phyloP scores from a whole-genome alignment of 352 stramenopile species.

The Phytophthora cactorum region DNA sequence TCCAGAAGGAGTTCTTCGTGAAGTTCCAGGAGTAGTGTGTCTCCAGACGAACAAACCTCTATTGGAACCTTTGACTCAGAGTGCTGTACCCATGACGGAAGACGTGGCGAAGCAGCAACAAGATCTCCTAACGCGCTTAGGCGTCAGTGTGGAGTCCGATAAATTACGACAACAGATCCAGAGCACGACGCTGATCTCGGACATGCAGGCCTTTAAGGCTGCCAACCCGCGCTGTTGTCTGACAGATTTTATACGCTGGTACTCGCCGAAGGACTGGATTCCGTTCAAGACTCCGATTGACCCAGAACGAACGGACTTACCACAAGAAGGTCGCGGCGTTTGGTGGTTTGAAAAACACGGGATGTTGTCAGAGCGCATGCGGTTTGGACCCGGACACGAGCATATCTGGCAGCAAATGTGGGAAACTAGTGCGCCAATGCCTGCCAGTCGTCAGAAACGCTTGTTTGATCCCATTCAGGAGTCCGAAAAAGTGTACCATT shows the following conservation, averaged over 20 bases:
- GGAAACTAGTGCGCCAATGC: slow-evolving; percentile 53
- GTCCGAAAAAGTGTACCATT: slow-evolving; percentile 84
- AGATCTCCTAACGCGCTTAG: slow-evolving; percentile 73
- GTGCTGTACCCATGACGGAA: slow-evolving; percentile 74
- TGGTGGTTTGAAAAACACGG: slow-evolving; percentile 78
- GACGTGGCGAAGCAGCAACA: slow-evolving; percentile 81
- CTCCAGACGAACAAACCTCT: slow-evolving; percentile 54
- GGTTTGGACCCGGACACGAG: slow-evolving; percentile 40
- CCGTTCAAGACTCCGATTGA: slow-evolving; percentile 40
- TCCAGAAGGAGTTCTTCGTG: slow-evolving; percentile 43
- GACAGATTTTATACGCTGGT: slow-evolving; percentile 86
- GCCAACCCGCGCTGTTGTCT: slow-evolving; percentile 72
- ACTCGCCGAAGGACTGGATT: slow-evolving; percentile 86
- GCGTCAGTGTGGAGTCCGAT: slow-evolving; percentile 65
- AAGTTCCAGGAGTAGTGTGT: slow-evolving; percentile 45
- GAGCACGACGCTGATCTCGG: slow-evolving; percentile 71
- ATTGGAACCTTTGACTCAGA: slow-evolving; percentile 75
- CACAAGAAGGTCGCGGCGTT: slow-evolving; percentile 47
- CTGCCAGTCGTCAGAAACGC: slow-evolving; percentile 66
- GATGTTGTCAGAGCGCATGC: slow-evolving; percentile 81
- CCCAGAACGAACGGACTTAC: slow-evolving; percentile 30
- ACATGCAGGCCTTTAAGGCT: slow-evolving; percentile 90
- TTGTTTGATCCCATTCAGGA: slow-evolving; percentile 79
- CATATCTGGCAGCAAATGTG: slow-evolving; percentile 85
- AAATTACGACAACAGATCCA: slow-evolving; percentile 80